A percentile compares a stretch with the other conserved stretches of the same genome.
These are phyloP conservation scores for Colletotrichum zoysiae DNA, from an alignment of 2,329 filamentous ascomycete species.

Conservation along the genomic window DNA sequence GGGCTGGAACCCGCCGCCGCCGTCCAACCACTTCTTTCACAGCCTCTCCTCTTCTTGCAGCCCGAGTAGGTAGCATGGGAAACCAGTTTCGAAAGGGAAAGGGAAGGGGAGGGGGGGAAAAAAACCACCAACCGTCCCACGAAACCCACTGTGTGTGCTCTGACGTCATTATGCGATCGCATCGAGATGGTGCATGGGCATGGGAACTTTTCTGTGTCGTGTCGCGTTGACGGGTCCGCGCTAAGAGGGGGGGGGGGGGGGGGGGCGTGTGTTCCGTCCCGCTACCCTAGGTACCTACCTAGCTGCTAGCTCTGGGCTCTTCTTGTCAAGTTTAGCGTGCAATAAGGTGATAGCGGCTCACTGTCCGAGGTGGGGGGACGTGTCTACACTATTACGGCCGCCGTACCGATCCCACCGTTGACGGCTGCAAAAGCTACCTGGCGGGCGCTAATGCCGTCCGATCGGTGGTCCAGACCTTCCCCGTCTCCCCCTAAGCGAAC, in stretches of 20 bases:
- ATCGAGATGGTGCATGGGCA: constrained; percentile 36
- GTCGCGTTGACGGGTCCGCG: constrained; percentile 22
- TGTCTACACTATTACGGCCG: not conserved
- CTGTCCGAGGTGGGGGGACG: constrained; percentile 5
- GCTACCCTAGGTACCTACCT: not conserved
- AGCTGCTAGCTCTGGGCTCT: constrained; percentile 8
- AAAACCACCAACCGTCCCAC: not conserved
- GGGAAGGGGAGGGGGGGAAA: no score
- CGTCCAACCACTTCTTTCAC: not conserved
- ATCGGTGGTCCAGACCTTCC: constrained; percentile 28
- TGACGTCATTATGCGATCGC: constrained; percentile 39
- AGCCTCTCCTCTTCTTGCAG: not conserved
- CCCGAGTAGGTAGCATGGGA: not conserved
- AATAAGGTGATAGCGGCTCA: constrained; percentile 24
- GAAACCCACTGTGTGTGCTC: constrained; percentile 1
- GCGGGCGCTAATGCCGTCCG: constrained; percentile 1
- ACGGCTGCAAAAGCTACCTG: not conserved
- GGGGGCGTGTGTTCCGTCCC: constrained; percentile 24
- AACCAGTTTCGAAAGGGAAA: not conserved
- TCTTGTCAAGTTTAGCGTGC: constrained; percentile 17
- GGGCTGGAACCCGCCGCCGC: not conserved
- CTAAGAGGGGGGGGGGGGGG: constrained; percentile 7
- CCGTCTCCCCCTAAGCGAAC: constrained; percentile 31
- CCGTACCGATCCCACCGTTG: not conserved
- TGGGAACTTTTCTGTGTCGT: constrained; percentile 18